Conservation (phyloP, 495 filamentous ascomycete species). For the Penicillium coffeae region DNA sequence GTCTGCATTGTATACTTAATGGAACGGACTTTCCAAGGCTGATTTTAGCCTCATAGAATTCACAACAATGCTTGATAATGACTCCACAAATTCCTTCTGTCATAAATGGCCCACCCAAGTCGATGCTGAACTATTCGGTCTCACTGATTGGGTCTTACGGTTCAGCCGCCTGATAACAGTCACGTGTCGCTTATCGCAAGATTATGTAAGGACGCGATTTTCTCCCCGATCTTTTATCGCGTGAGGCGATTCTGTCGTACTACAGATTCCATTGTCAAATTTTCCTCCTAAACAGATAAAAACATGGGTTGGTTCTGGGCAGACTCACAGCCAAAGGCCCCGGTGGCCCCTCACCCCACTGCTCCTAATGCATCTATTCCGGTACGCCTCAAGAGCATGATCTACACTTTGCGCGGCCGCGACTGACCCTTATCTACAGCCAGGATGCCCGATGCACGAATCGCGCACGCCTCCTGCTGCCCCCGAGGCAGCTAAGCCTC, state of each 20-base stretch:
- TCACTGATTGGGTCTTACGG: too few species aligned
- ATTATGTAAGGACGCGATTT: slow-evolving; percentile 59
- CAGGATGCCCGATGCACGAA: slow-evolving; percentile 89
- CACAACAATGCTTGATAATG: too few species aligned
- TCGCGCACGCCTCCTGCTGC: slow-evolving; percentile 44
- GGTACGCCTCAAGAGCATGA: slow-evolving; percentile 46
- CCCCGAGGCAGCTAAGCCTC: slow-evolving; percentile 36
- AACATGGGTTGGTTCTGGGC: slow-evolving; percentile 99
- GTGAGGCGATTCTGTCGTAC: slow-evolving; percentile 7
- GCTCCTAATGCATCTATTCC: slow-evolving; percentile 52
- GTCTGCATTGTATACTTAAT: background rate
- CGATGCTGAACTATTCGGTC: too few species aligned
- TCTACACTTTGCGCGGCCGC: background rate
- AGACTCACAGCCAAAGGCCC: slow-evolving; percentile 52
- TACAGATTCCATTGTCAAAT: slow-evolving; percentile 4
- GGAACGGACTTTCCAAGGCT: background rate
- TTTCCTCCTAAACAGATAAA: background rate
- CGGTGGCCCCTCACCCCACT: slow-evolving; percentile 43
- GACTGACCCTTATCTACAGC: slow-evolving; percentile 52
- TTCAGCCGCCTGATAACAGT: background rate
- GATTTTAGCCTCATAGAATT: too few species aligned
- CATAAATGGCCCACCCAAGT: too few species aligned
- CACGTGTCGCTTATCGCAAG: slow-evolving; percentile 26
- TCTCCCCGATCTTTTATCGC: slow-evolving; percentile 31
- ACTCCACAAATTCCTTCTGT: slow-evolving; percentile 3